A percentile compares a stretch with the other conserved stretches of the same genome.
Evolutionary conservation across 1,139 yeast species (phyloP).

Genomic region (Protomyces arabidopsidicola): DNA sequence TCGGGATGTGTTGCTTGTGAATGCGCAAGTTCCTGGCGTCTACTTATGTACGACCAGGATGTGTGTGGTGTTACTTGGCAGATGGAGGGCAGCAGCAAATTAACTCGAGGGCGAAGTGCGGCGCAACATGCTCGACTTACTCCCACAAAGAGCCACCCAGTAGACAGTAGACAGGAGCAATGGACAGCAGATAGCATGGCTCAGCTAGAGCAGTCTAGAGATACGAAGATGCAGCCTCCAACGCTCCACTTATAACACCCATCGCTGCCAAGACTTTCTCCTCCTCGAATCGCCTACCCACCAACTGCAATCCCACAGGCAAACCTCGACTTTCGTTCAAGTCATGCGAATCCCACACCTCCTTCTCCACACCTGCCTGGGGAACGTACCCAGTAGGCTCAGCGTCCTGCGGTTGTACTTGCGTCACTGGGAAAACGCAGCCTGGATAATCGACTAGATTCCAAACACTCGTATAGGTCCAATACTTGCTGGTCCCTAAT

Average conservation of each 20-base stretch:
- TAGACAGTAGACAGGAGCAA: too few species aligned
- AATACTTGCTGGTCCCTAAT: slow-evolving; percentile 56
- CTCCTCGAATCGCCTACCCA: slow-evolving; percentile 56
- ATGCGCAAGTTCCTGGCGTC: background rate
- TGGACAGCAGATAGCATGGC: too few species aligned
- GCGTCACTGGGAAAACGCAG: slow-evolving; percentile 53
- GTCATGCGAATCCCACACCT: slow-evolving; percentile 48
- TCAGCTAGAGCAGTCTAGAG: too few species aligned
- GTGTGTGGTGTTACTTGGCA: too few species aligned
- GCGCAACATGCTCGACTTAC: too few species aligned
- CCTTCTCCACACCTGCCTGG: slow-evolving; percentile 43
- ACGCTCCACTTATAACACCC: slow-evolving; percentile 34
- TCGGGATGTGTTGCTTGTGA: background rate
- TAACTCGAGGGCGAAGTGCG: too few species aligned
- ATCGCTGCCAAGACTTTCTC: slow-evolving; percentile 40
- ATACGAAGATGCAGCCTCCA: background rate
- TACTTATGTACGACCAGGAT: too few species aligned
- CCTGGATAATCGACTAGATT: slow-evolving; percentile 56
- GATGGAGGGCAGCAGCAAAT: too few species aligned
- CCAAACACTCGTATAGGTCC: slow-evolving; percentile 52
- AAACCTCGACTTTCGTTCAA: slow-evolving; percentile 57
- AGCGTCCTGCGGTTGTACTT: slow-evolving; percentile 41
- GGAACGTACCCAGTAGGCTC: slow-evolving; percentile 34
- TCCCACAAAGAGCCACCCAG: too few species aligned
- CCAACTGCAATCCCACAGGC: slow-evolving; percentile 63